Conservation (phyloP, 345 rosid genomes). For the Euclidium syriacum region DNA sequence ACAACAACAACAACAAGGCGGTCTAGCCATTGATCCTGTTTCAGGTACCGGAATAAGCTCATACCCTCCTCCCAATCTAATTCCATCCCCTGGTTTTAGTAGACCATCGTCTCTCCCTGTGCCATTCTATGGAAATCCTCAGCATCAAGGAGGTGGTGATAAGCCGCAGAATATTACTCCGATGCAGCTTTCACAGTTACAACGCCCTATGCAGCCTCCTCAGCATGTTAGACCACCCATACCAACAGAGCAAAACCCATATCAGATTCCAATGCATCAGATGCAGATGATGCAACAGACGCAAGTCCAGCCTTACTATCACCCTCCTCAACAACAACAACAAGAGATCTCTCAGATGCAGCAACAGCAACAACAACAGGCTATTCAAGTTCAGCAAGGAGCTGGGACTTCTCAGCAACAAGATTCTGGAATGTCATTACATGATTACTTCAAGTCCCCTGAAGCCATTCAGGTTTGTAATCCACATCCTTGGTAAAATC, state of each 20-base stretch:
- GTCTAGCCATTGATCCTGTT: conserved; percentile 45
- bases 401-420: conserved; percentile 55
- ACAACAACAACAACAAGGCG: conserved; percentile 48
- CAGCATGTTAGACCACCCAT: conserved; percentile 71
- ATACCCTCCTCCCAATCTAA: conserved; percentile 55
- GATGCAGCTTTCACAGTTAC: conserved; percentile 72
- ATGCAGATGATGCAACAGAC: conserved; percentile 66
- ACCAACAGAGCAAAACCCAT: conserved; percentile 58
- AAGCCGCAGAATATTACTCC: conserved; percentile 45
- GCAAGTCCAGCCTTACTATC: conserved; percentile 57
- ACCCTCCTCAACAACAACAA: conserved; percentile 72
- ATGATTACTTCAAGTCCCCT: conserved; percentile 86
- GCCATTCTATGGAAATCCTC: conserved; percentile 47
- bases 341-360: conserved; percentile 59
- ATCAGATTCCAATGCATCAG: conserved; percentile 63
- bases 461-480: conserved; percentile 82
- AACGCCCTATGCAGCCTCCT: conserved; percentile 77
- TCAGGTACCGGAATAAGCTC: conserved; percentile 50
- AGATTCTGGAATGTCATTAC: conserved; percentile 79
- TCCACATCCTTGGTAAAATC: background rate
- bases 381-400: conserved; percentile 51
- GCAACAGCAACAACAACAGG: conserved; percentile 59
- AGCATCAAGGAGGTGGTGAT: conserved; percentile 63
- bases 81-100: conserved; percentile 63
- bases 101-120: conserved; percentile 60